Percentiles rank a stretch among this genome's conserved stretches.
Evolutionary conservation across 2,329 filamentous ascomycete genomes (phyloP).

Genomic region (Balansia obtecta): DNA sequence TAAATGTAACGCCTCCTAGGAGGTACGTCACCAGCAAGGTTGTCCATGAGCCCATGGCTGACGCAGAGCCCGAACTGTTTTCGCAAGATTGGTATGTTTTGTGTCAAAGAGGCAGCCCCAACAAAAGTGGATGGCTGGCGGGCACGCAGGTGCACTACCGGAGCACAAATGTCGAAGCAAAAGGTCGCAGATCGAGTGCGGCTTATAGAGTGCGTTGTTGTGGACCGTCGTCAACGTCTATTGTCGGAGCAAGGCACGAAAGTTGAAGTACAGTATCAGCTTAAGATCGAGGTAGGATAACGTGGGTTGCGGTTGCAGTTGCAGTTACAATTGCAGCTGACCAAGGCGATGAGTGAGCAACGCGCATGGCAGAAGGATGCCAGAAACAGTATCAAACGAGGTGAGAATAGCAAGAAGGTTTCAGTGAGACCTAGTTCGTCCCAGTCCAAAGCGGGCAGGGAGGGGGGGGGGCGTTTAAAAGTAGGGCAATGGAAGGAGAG

Average conservation of each 20-base stretch:
- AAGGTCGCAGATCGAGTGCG: background rate
- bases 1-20: conserved; percentile 75
- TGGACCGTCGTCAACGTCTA: too few species aligned
- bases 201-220: too few species aligned
- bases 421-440: background rate
- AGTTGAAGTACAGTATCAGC: background rate
- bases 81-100: background rate
- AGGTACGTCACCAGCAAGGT: conserved; percentile 65
- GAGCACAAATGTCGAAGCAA: background rate
- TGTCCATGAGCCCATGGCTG: conserved; percentile 37
- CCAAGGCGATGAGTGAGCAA: conserved; percentile 2
- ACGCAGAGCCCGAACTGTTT: background rate
- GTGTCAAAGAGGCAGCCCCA: background rate
- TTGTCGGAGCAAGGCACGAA: background rate
- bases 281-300: background rate
- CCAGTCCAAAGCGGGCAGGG: background rate
- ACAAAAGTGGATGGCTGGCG: background rate
- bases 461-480: background rate
- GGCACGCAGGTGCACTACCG: conserved; percentile 1
- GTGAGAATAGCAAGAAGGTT: background rate
- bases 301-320: background rate
- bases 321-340: background rate
- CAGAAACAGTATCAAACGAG: background rate
- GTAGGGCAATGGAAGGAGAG: background rate
- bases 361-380: conserved; percentile 3